Evolutionary conservation across 2,329 filamentous ascomycete genomes (phyloP), one percentile per base, ranked within the genome.

Genomic region (Alternaria sp.): DNA sequence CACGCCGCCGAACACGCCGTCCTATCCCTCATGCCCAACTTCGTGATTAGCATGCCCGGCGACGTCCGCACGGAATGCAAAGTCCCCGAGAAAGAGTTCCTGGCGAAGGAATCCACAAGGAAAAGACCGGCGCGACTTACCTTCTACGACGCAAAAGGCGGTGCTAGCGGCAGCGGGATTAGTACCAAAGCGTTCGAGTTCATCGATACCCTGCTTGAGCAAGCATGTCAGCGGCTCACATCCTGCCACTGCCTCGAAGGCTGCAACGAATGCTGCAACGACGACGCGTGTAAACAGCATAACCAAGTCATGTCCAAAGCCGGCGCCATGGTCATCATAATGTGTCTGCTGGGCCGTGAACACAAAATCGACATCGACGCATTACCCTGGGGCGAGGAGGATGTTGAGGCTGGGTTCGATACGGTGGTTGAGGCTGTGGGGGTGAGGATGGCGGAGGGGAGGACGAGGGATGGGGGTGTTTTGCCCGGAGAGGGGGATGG

Each of bases 41-140:
- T 96, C 75, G 93, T 98, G 46, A 89, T 97, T 71, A 92, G 89
- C 70, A 90, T 94, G 83, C 94, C 94, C 0, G 94, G 93, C 25
- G 96, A 98, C 71, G 93, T 99, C 14, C 88, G 93, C 45, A 98
- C 96, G 0, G 96, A 98, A 80, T 98, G 96, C 80, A 98, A 98
- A 83, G 88, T 90, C 62, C 89, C 90, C 3, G 84, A 92, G 63
- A 98, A 98, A 79, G 95, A 98, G 79, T 93, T 97, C 66, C 89
- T 92, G 1, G 88, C 88, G 70, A 83, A 85, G 57, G 88, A 91
- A 73, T 89, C 88, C 0, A 82, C 83, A 26, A 87, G 94, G 28
- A 97, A 97, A 81, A 86, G 96, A 5, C 96, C 95, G 0, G 96
- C 94, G 0, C 85, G 96, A 1, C 81, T 99, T 51, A 97, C 93